Evolutionary conservation across 2,329 filamentous ascomycete genomes (phyloP), one percentile per base, ranked within the genome.

Genomic region (Parascedosporium putredinis): DNA sequence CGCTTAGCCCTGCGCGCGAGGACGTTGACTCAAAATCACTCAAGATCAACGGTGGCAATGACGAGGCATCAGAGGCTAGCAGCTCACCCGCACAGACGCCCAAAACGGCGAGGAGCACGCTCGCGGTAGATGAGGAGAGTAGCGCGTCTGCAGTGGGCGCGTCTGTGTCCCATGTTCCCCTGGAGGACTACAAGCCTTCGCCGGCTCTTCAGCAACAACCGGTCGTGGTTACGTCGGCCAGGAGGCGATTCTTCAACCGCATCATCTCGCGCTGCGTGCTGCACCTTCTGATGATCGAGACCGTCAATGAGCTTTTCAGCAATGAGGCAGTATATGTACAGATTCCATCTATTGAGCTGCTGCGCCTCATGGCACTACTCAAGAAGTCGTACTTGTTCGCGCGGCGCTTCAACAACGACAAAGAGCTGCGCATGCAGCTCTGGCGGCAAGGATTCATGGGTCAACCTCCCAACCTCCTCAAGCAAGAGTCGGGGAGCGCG

Each of bases 361-460:
- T 99, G 18, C 83, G 90, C 2, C 75, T 99, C 12, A 99, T 98
- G 94, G 81, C 79, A 1, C 76, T 98, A 1, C 75, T 99, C 25
- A 98, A 98, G 69, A 93, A 94, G 63, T 93, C 86, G 24, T 98
- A 95, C 68, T 82, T 94, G 52, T 99, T 99, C 58, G 93, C 94
- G 42, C 90, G 94, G 61, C 86, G 85, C 58, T 99, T 99, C 75
- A 99, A 99, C 65, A 88, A 89, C 55, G 90, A 98, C 68, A 95
- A 95, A 67, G 93, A 97, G 57, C 74, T 99, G 33, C 83, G 93
- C 43, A 95, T 95, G 76, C 81, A 88, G 16, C 75, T 99, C 16
- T 98, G 94, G 88, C 78, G 89, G 47, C 93, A 98, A 64, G 93
- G 94, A 1, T 99, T 98, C 74, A 99, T 99, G 93, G 95, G 95